Evolutionary conservation across 345 rosid species (phyloP).

Genomic region (Rubroshorea leprosula): DNA sequence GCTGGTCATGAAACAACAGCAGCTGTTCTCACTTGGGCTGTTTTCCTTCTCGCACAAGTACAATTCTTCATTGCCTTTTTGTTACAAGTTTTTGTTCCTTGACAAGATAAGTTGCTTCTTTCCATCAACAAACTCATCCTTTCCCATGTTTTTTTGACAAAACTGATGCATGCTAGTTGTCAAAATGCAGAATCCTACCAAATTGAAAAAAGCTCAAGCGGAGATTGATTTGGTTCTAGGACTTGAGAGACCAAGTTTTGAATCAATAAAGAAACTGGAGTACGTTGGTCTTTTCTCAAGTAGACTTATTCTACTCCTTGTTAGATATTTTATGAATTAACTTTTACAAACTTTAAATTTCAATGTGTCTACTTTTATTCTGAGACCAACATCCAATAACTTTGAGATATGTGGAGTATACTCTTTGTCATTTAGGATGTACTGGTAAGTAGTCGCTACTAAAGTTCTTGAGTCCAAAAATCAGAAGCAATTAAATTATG

Average conservation of each 20-base stretch:
- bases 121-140: background rate
- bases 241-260: constrained; percentile 50
- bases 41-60: constrained; percentile 87
- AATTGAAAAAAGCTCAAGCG: constrained; percentile 77
- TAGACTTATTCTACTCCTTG: constrained; percentile 1
- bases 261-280: constrained; percentile 72
- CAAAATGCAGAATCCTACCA: constrained; percentile 58
- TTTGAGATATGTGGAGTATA: no score
- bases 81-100: background rate
- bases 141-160: background rate
- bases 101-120: background rate
- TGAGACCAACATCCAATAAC: no score
- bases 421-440: no score
- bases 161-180: constrained; percentile 10
- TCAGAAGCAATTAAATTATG: no score
- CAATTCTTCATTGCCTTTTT: constrained; percentile 6
- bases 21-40: constrained; percentile 97
- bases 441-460: no score
- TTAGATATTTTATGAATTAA: constrained; percentile 1
- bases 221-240: constrained; percentile 84
- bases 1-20: constrained; percentile 99
- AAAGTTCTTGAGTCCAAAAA: no score
- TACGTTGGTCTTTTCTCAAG: constrained; percentile 27
- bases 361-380: background rate
- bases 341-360: background rate